phyloP scores from a whole-genome alignment of 148 eudicot genomes.

The Camellia sinensis region DNA sequence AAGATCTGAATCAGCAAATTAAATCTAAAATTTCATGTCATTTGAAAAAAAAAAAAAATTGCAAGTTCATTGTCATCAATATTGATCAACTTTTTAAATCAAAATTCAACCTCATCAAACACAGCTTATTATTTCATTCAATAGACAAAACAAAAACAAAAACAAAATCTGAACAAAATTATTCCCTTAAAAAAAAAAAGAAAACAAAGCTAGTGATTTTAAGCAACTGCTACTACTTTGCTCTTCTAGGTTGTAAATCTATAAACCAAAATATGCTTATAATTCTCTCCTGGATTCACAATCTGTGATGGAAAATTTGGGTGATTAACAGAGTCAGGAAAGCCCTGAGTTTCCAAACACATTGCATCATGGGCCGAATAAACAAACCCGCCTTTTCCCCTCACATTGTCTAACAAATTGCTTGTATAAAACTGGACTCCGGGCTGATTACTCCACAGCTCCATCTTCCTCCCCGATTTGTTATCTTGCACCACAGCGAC shows the following conservation, averaged over 20 bases:
- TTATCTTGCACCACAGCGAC: slow-evolving; percentile 38
- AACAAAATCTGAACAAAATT: no score
- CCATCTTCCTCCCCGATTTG: slow-evolving; percentile 63
- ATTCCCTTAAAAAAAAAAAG: no score
- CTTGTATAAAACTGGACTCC: slow-evolving; percentile 75
- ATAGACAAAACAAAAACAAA: no score
- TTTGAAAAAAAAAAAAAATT: no score
- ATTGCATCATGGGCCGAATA: slow-evolving; percentile 47
- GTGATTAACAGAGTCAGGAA: slow-evolving; percentile 72
- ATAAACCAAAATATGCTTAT: slow-evolving; percentile 56
- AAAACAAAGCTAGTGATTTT: no score
- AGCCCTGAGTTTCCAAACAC: slow-evolving; percentile 80
- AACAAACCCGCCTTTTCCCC: slow-evolving; percentile 52
- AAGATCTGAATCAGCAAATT: no score
- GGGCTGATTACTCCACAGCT: slow-evolving; percentile 46
- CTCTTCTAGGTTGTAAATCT: slow-evolving; percentile 45
- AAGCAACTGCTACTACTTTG: not conserved
- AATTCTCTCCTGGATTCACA: slow-evolving; percentile 55
- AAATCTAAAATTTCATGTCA: no score
- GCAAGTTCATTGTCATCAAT: no score
- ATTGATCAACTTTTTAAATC: no score
- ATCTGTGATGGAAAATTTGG: slow-evolving; percentile 72
- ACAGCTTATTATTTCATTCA: no score
- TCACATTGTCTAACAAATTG: slow-evolving; percentile 31
- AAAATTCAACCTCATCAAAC: no score